phyloP scores from a whole-genome alignment of 2,329 filamentous ascomycete genomes.

The Cadophora sp. region DNA sequence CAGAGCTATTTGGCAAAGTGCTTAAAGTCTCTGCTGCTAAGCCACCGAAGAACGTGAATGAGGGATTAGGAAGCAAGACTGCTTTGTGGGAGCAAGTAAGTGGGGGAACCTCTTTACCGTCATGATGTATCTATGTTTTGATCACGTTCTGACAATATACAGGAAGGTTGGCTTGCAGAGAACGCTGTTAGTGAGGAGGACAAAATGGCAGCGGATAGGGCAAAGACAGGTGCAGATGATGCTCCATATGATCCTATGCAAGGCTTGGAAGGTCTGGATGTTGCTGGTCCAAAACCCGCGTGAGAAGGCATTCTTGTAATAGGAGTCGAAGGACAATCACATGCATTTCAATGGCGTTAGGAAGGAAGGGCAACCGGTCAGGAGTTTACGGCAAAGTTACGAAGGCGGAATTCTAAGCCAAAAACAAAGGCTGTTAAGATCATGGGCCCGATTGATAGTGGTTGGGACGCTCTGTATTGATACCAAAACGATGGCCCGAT shows the following conservation, averaged over 20 bases:
- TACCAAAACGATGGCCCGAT: slow-evolving; percentile 32
- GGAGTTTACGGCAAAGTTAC: slow-evolving; percentile 22
- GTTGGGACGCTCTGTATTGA: slow-evolving; percentile 33
- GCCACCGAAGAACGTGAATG: slow-evolving; percentile 84
- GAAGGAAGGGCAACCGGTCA: slow-evolving; percentile 22
- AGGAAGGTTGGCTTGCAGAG: slow-evolving; percentile 95
- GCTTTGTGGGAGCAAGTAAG: slow-evolving; percentile 96
- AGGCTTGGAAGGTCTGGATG: slow-evolving; percentile 89
- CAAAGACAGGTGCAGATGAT: slow-evolving; percentile 57
- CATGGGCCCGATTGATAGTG: neutral
- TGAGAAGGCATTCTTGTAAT: slow-evolving; percentile 49
- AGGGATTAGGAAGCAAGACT: slow-evolving; percentile 89
- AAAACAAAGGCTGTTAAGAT: neutral
- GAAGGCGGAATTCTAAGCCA: neutral
- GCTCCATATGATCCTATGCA: slow-evolving; percentile 88
- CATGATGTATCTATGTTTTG: slow-evolving; percentile 13
- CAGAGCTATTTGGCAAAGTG: slow-evolving; percentile 89
- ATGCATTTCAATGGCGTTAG: slow-evolving; percentile 36
- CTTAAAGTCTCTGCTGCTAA: slow-evolving; percentile 94
- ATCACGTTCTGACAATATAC: slow-evolving; percentile 33
- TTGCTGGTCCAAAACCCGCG: slow-evolving; percentile 86
- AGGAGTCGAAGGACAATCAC: slow-evolving; percentile 1
- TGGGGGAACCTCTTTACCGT: slow-evolving; percentile 26
- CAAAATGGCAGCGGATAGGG: slow-evolving; percentile 63
- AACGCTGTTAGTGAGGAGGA: slow-evolving; percentile 87